These are phyloP conservation scores for Phytophthora parvispora DNA, from an alignment of 352 stramenopile genomes.

Conservation along the genomic window DNA sequence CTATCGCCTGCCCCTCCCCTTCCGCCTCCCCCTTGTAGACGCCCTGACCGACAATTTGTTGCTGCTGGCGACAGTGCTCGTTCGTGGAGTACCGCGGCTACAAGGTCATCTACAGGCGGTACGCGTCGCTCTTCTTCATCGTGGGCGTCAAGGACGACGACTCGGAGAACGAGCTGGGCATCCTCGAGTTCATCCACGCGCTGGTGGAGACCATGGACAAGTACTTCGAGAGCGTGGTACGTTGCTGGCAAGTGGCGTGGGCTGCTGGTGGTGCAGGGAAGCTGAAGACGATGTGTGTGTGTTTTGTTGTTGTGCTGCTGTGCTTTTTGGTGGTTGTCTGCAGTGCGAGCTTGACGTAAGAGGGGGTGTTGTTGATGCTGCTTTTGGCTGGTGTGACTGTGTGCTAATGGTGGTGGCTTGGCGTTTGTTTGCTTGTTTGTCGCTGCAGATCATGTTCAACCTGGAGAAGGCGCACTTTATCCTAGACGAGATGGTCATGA, in stretches of 20 bases:
- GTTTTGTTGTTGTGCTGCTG: neutral
- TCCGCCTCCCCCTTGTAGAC: neutral
- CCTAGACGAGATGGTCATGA: constrained; percentile 98
- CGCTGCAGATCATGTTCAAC: constrained; percentile 93
- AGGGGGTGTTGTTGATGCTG: constrained; percentile 5
- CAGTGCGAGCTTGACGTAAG: constrained; percentile 90
- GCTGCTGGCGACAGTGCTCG: constrained; percentile 93
- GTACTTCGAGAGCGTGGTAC: constrained; percentile 98
- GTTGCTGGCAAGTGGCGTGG: no score
- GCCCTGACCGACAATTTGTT: no score
- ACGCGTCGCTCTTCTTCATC: constrained; percentile 99
- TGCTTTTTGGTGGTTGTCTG: constrained; percentile 3
- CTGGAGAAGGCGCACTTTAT: constrained; percentile 94
- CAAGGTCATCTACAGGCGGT: constrained; percentile 99
- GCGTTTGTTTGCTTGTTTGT: no score
- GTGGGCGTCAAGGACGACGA: constrained; percentile 98
- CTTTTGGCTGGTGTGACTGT: neutral
- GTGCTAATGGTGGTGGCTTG: constrained; percentile 3
- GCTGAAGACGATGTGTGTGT: neutral
- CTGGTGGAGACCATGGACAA: constrained; percentile 99
- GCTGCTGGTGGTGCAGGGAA: no score
- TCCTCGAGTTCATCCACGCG: constrained; percentile 99
- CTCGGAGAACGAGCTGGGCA: constrained; percentile 98
- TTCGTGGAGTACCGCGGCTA: constrained; percentile 99
- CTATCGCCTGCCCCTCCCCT: neutral